Base-by-base conservation (phyloP, 73 alveolate species). In the Symbiodinium pilosum region DNA sequence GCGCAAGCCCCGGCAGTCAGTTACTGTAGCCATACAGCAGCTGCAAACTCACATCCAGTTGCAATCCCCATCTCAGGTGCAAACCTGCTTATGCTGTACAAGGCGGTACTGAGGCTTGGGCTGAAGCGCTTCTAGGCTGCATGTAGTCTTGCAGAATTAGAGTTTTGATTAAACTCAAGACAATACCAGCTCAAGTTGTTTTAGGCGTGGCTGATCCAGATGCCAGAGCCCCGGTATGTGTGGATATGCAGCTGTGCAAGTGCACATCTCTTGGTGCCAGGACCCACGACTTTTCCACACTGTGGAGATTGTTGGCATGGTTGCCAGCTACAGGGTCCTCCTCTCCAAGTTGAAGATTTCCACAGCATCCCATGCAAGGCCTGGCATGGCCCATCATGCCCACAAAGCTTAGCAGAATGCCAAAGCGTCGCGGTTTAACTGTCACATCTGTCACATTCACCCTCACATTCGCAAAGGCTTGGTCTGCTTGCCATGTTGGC, bases 251-350 rank as follows among this genome's bases (percentile, higher is more conserved):
- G n/a, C n/a, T n/a, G n/a, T n/a, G n/a, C n/a, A n/a, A n/a, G n/a
- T n/a, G n/a, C n/a, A n/a, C n/a, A n/a, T 43, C 4, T 30, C n/a
- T 16, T 75, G 69, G 21, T 47, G 40, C 43, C 20, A 87, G 94
- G 94, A 87, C 32, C 85, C 94, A 0, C 54, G 95, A 7, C 95
- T 88, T 39, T 88, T 88, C 43, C 95, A 88, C 71, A 41, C 44
- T 68, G 73, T 88, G 95, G 95, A 88, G 95, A 88, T 88, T 86
- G 34, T 88, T 26, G 95, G 95, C 87, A 88, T 88, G 95, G 39
- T 88, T 47, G 95, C 95, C 95, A 88, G 95, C 86, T 88, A 88
- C 86, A 39, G 86, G 69, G 95, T 88, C 43, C 71, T 88, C 69
- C 95, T 88, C 71, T 64, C 87, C 4, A 88, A 88, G 44, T 47